Evolutionary conservation across 345 rosid species (phyloP).

Genomic region (Durio zibethinus): DNA sequence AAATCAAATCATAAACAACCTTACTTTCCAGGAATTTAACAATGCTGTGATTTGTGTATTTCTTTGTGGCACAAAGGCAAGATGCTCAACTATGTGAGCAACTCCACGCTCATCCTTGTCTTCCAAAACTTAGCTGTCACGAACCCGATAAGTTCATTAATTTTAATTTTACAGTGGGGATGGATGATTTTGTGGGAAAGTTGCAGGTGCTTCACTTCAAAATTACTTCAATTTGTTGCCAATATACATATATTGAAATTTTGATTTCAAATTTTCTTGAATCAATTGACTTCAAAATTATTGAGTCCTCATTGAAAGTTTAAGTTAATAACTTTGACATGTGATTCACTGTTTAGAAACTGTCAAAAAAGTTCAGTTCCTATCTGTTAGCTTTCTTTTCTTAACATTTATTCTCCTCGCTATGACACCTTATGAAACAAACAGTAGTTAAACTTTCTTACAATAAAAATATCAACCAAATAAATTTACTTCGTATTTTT

Average conservation of each 20-base stretch:
- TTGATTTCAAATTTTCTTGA: background rate
- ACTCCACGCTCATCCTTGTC: conserved; percentile 92
- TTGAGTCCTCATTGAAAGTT: background rate
- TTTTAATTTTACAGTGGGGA: background rate
- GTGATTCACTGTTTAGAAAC: background rate
- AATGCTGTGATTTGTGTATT: conserved; percentile 79
- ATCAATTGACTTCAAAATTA: background rate
- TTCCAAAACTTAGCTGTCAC: conserved; percentile 93
- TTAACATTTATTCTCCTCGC: background rate
- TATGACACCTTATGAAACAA: background rate
- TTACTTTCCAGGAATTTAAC: conserved; percentile 83
- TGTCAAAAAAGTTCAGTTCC: background rate
- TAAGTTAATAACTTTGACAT: background rate
- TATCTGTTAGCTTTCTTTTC: background rate
- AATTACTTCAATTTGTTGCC: background rate
- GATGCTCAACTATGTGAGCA: conserved; percentile 94
- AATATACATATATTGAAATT: background rate
- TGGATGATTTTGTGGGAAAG: background rate
- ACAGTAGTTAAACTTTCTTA: background rate
- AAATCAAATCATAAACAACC: no score
- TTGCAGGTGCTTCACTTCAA: background rate
- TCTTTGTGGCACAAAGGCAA: conserved; percentile 86
- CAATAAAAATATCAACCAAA: background rate
- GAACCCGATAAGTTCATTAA: conserved; percentile 18
- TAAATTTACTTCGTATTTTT: background rate